phyloP scores from a whole-genome alignment of 495 filamentous ascomycete species.

The Podospora didyma region DNA sequence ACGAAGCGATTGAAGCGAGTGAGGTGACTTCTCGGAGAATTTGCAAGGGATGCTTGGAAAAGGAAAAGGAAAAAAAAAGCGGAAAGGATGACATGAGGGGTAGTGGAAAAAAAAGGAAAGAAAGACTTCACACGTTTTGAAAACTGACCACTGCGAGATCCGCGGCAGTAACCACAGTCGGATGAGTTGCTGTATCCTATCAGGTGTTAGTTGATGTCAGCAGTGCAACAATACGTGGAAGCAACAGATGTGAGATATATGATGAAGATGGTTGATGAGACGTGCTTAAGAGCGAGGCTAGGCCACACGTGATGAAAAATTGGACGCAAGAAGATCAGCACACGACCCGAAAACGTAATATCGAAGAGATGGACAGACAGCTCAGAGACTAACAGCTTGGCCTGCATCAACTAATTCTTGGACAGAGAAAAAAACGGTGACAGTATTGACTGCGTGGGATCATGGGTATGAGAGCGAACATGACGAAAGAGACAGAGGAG shows the following conservation, averaged over 20 bases:
- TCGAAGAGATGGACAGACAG: not conserved
- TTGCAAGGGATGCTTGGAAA: slow-evolving; percentile 15
- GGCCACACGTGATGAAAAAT: not conserved
- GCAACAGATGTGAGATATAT: not conserved
- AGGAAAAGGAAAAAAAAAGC: not conserved
- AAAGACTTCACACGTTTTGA: slow-evolving; percentile 31
- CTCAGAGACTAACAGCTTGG: not conserved
- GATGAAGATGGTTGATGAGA: not conserved
- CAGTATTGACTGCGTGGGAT: slow-evolving; percentile 14
- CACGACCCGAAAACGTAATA: slow-evolving; percentile 10
- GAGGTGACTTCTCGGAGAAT: slow-evolving; percentile 17
- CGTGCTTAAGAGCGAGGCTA: not conserved
- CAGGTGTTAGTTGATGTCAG: not conserved
- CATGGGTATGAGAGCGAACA: not conserved
- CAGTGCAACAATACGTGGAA: not conserved
- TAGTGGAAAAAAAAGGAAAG: slow-evolving; percentile 5
- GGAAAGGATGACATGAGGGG: too few species aligned
- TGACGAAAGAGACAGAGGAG: not conserved
- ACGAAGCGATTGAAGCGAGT: not conserved
- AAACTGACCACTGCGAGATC: slow-evolving; percentile 39
- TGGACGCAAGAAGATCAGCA: not conserved
- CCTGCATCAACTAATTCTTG: slow-evolving; percentile 7
- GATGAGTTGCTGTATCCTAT: slow-evolving; percentile 45
- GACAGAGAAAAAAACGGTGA: slow-evolving; percentile 16
- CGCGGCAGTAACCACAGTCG: slow-evolving; percentile 51